Conservation (phyloP, 73 alveolate genomes). For the Blepharisma stoltei region DNA sequence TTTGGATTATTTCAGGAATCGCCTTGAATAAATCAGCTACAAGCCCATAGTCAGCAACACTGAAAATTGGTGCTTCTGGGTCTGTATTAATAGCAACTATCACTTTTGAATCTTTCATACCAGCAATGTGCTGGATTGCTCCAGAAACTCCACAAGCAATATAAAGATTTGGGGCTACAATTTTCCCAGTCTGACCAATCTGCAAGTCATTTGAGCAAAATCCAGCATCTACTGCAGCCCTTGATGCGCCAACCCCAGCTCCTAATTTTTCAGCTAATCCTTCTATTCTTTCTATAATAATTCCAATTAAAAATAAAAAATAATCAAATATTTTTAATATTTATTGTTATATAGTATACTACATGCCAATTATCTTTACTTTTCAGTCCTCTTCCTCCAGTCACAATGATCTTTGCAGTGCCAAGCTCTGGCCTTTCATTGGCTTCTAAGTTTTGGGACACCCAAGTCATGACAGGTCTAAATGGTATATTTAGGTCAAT, state of each 20-base stretch:
- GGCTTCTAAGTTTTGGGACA: slow-evolving; percentile 50
- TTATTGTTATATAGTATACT: no score
- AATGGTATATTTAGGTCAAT: slow-evolving; percentile 42
- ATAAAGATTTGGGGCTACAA: slow-evolving; percentile 94
- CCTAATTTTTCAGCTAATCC: slow-evolving; percentile 66
- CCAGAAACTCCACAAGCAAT: slow-evolving; percentile 95
- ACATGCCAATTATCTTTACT: slow-evolving; percentile 68
- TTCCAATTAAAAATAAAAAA: no score
- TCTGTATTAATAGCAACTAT: slow-evolving; percentile 94
- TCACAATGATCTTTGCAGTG: slow-evolving; percentile 74
- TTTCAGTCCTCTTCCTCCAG: slow-evolving; percentile 87
- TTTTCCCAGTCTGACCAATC: slow-evolving; percentile 95
- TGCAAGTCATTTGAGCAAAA: slow-evolving; percentile 86
- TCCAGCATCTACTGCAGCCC: slow-evolving; percentile 98
- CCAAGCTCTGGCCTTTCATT: slow-evolving; percentile 71
- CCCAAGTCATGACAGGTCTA: slow-evolving; percentile 36
- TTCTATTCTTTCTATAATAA: no score
- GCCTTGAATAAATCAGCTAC: slow-evolving; percentile 87
- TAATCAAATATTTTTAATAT: no score
- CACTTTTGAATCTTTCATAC: slow-evolving; percentile 88
- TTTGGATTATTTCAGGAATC: slow-evolving; percentile 87
- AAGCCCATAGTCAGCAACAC: slow-evolving; percentile 87
- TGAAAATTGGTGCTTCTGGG: slow-evolving; percentile 76
- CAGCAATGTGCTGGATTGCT: slow-evolving; percentile 91
- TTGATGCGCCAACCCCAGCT: slow-evolving; percentile 90